Percentiles rank a stretch among this genome's conserved stretches.
These are phyloP conservation scores for Wickerhamomyces silvicola DNA, from an alignment of 805 yeast genomes.

Conservation along the genomic window DNA sequence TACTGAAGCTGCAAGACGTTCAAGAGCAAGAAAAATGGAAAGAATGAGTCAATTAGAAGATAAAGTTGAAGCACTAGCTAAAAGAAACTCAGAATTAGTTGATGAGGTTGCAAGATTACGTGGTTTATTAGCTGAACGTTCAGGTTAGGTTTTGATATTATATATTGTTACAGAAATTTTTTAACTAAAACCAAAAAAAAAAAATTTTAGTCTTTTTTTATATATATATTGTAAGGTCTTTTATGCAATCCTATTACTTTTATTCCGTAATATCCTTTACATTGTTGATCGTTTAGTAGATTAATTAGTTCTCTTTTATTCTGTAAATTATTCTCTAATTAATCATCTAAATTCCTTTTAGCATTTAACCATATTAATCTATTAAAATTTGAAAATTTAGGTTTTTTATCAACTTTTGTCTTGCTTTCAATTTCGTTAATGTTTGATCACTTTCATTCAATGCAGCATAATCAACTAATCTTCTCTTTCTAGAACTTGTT, in stretches of 20 bases:
- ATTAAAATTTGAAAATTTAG: slow-evolving; percentile 72
- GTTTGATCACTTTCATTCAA: slow-evolving; percentile 66
- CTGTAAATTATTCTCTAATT: too few relatives aligned
- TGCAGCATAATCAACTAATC: slow-evolving; percentile 71
- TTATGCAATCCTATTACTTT: too few relatives aligned
- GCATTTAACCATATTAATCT: slow-evolving; percentile 65
- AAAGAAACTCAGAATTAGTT: slow-evolving; percentile 53
- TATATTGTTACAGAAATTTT: too few relatives aligned
- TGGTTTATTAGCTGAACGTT: slow-evolving; percentile 33
- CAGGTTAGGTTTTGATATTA: neutral
- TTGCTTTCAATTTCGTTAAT: slow-evolving; percentile 55
- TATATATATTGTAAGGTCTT: too few relatives aligned
- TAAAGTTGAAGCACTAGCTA: slow-evolving; percentile 59
- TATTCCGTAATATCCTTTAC: too few relatives aligned
- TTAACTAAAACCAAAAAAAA: too few relatives aligned
- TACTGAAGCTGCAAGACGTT: slow-evolving; percentile 93
- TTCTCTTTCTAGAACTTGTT: slow-evolving; percentile 45
- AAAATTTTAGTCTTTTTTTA: too few relatives aligned
- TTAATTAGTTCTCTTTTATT: too few relatives aligned
- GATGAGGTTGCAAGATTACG: slow-evolving; percentile 59
- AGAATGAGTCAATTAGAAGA: slow-evolving; percentile 79
- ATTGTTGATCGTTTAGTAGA: too few relatives aligned
- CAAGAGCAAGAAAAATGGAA: slow-evolving; percentile 88
- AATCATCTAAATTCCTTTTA: slow-evolving; percentile 6
- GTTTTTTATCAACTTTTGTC: slow-evolving; percentile 70